Base-by-base conservation (phyloP, 2,329 filamentous ascomycete species). In the Endothia cerciana region DNA sequence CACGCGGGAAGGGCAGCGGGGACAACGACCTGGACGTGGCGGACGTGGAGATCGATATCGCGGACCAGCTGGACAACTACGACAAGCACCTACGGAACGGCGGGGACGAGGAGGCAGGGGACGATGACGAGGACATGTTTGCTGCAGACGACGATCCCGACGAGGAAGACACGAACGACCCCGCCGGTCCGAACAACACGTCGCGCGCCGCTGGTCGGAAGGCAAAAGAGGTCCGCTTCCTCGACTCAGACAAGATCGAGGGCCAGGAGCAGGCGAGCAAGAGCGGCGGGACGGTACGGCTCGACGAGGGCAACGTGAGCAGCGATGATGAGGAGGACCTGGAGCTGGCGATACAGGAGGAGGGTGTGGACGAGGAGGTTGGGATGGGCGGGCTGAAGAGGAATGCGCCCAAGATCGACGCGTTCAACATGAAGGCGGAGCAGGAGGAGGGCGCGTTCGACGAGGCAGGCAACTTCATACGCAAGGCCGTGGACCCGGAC, bases 391-490 rank as follows among this genome's bases (percentile, higher is more conserved):
- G 91, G 1, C 90, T 96, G 72, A 98, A 97, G 80, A 91, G 89
- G 72, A 93, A 97, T 77, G 95, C 95, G 1, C 95, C 95, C 1
- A 92, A 95, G 76, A 85, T 99, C 6, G 95, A 98, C 77, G 94
- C 94, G 2, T 99, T 99, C 84, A 98, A 99, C 74, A 91, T 99
- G 84, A 89, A 87, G 66, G 82, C 87, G 15, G 95, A 99, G 77
- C 89, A 96, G 76, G 93, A 98, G 74, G 94, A 98, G 71, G 95
- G 95, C 1, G 86, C 89, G 13, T 99, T 97, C 73, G 95, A 99
- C 75, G 91, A 95, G 71, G 82, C 89, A 1, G 94, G 94, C 11
- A 99, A 98, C 77, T 99, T 89, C 75, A 88, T 99, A 55, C 88
- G 95, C 65, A 96, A 96, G 77, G 94, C 94, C 0, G 86, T 81